Evolutionary conservation across 1,284 basidiomycete genomes (phyloP), one percentile per base, ranked within the genome.

Genomic region (Termitomyces sp.): DNA sequence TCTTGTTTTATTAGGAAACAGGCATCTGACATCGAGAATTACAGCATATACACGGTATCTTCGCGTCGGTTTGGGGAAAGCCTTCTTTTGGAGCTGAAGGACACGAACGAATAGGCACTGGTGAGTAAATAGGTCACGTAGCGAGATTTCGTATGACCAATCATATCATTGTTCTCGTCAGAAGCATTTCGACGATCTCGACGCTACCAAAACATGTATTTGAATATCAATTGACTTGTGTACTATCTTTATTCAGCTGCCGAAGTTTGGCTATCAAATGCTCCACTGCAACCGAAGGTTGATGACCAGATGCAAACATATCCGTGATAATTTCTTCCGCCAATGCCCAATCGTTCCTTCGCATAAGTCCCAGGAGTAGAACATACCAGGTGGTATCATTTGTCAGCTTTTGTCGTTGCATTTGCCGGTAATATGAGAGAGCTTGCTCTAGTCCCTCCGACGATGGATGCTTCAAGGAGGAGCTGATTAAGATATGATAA

Each of bases 401-500:
- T 52, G 72, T 67, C 54, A 86, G 66, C 44, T 70, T 76, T 54
- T 72, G 68, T 58, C 69, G 66, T 54, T 71, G 66, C 88, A 93
- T 91, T 59, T 84, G 79, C 53, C 74, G 73, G 68, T 88, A 88
- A 64, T 88, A 83, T 45, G 64, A 66, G 56, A 90, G 68, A 15
- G 83, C 88, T 60, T 78, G 71, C 55, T 75, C 65, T 39, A 84
- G 63, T 15, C 82, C 83, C 31, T 76, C 71, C 9, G 70, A 66
- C 13, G 73, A 71, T 6, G 71, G 68, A 58, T 78, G 79, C 48
- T 77, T 73, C 55, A 91, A 68, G 59, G 81, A 81, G 12, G 84
- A 80, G 54, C 78, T 78, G 56, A 94, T 78, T 44, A 94, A 72
- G 58, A 86, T 79, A 64, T 93, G 86, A 70, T 89, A 93, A n/a